Evolutionary conservation across 208 protist species (phyloP).

Genomic region (Leishmania lainsoni): DNA sequence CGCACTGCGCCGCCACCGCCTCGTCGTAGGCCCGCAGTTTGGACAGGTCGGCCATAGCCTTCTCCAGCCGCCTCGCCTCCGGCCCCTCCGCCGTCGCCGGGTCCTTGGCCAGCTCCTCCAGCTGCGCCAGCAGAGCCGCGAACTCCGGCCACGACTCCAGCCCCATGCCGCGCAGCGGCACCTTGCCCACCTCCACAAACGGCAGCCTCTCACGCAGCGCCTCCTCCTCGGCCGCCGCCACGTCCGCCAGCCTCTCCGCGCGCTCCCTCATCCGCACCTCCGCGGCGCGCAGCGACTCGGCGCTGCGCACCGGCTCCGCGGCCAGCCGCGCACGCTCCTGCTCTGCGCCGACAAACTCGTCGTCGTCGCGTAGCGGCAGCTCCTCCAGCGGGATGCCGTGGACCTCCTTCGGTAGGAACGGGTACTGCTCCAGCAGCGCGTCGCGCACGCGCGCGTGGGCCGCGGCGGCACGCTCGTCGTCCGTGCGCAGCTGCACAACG

Average conservation of each 20-base stretch:
- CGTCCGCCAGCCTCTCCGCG: constrained; percentile 24
- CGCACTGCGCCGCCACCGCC: constrained; percentile 13
- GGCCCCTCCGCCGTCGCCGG: constrained; percentile 23
- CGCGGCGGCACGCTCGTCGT: too few relatives aligned
- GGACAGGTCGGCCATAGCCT: too few relatives aligned
- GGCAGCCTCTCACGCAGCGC: too few relatives aligned
- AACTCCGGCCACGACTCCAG: constrained; percentile 32
- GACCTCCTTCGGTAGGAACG: not conserved
- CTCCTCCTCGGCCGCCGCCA: constrained; percentile 31
- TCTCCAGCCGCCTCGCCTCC: too few relatives aligned
- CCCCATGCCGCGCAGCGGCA: constrained; percentile 33
- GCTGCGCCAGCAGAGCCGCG: constrained; percentile 24
- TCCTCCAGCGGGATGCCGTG: not conserved
- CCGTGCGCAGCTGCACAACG: constrained; percentile 34
- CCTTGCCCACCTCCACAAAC: too few relatives aligned
- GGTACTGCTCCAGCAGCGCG: constrained; percentile 27
- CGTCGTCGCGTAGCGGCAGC: not conserved
- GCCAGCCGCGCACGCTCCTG: not conserved
- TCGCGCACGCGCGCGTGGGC: constrained; percentile 10
- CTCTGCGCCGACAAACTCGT: not conserved
- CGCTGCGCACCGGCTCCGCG: too few relatives aligned
- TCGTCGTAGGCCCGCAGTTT: not conserved
- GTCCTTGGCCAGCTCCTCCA: constrained; percentile 38
- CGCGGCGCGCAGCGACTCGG: too few relatives aligned
- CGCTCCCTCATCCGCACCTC: constrained; percentile 32